A percentile compares a stretch with the other conserved stretches of the same genome.
These are phyloP conservation scores for Russula dissimulans DNA, from an alignment of 768 basidiomycete genomes.

Conservation along the genomic window DNA sequence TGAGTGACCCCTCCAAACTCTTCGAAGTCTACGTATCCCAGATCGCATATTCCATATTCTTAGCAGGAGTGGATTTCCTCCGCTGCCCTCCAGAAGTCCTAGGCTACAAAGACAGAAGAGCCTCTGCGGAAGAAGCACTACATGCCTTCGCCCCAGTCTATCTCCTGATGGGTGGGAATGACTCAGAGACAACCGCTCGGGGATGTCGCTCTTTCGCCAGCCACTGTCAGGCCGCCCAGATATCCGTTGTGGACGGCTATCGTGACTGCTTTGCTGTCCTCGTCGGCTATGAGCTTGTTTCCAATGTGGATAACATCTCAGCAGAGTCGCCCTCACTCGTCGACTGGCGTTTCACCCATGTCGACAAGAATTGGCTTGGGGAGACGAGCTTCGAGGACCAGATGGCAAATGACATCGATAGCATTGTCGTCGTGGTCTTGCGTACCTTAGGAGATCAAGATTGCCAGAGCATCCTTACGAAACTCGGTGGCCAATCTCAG, in stretches of 20 bases:
- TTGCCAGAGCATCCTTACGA: conserved; percentile 42
- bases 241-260: conserved; percentile 41
- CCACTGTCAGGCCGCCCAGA: conserved; percentile 56
- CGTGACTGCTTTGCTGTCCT: conserved; percentile 60
- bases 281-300: conserved; percentile 51
- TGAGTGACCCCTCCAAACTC: conserved; percentile 49
- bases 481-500: conserved; percentile 35
- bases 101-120: conserved; percentile 60
- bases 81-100: conserved; percentile 61
- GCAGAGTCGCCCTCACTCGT: not conserved
- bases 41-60: conserved; percentile 57
- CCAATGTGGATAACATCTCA: conserved; percentile 32
- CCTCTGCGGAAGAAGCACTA: conserved; percentile 62
- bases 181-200: conserved; percentile 24
- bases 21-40: conserved; percentile 76
- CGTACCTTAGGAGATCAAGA: conserved; percentile 63
- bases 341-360: not conserved
- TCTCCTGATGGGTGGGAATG: conserved; percentile 37
- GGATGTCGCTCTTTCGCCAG: conserved; percentile 43
- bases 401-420: conserved; percentile 41
- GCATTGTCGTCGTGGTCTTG: conserved; percentile 49
- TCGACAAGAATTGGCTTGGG: conserved; percentile 30
- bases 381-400: conserved; percentile 28
- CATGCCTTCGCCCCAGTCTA: conserved; percentile 58
- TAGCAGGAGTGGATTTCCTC: conserved; percentile 40